Conservation (phyloP, 495 filamentous ascomycete genomes). For the Filosporella fistucella region DNA sequence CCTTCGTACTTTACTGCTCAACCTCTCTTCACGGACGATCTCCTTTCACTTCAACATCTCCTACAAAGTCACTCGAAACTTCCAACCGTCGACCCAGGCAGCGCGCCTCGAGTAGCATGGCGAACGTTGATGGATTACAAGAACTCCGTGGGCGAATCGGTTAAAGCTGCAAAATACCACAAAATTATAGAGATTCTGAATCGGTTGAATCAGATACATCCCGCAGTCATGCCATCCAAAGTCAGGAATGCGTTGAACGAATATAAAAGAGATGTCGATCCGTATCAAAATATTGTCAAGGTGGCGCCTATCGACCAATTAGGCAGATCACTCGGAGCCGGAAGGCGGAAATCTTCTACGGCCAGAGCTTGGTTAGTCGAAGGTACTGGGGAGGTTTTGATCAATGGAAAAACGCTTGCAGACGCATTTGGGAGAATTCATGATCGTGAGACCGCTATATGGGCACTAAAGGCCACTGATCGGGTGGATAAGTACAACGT, state of each 20-base stretch:
- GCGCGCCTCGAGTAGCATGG: conserved; percentile 81
- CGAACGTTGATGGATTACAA: conserved; percentile 73
- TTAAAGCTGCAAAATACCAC: conserved; percentile 76
- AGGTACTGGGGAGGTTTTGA: conserved; percentile 79
- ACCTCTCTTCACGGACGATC: conserved; percentile 80
- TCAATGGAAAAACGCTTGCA: conserved; percentile 81
- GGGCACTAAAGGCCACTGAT: conserved; percentile 79
- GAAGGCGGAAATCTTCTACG: conserved; percentile 78
- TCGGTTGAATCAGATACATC: conserved; percentile 81
- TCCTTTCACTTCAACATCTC: conserved; percentile 67
- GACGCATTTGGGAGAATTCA: conserved; percentile 82
- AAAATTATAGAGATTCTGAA: conserved; percentile 70
- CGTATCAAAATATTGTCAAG: conserved; percentile 53
- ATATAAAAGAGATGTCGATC: conserved; percentile 74
- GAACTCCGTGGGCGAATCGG: conserved; percentile 64
- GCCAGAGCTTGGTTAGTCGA: conserved; percentile 86
- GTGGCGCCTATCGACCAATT: conserved; percentile 60
- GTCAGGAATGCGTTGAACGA: conserved; percentile 56
- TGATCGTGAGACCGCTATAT: conserved; percentile 90
- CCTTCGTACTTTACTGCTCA: conserved; percentile 90
- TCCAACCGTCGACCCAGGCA: conserved; percentile 55
- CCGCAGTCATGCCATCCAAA: conserved; percentile 64
- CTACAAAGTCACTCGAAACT: conserved; percentile 65
- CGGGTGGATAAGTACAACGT: conserved; percentile 96
- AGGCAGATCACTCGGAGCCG: conserved; percentile 72